Base-by-base conservation (phyloP, 2,329 filamentous ascomycete species). In the Blastomyces parvus region DNA sequence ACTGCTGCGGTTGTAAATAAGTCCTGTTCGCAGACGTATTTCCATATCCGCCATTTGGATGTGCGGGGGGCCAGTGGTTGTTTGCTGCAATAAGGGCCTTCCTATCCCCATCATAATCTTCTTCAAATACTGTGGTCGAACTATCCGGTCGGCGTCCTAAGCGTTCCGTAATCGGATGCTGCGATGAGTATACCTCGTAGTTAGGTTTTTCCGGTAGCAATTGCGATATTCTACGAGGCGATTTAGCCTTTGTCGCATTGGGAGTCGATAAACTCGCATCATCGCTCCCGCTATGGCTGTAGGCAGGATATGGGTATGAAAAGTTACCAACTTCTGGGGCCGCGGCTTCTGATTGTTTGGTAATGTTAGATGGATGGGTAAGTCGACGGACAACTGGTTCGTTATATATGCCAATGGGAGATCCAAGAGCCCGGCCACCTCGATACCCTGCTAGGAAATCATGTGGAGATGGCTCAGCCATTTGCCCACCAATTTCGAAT, bases 401-500 rank as follows among this genome's bases (percentile, higher is more conserved):
- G 25, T 66, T 66, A 52, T 66, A 66, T 50, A 60, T 55, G n/a
- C 65, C 65, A 55, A 66, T 42, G 2, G 65, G 65, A 2, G 65
- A 65, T 58, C 52, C 38, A 13, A 64, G 58, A 38, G 62, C 36
- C 27, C 33, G 52, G n/a, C 48, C 30, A 11, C 44, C 42, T 14
- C 25, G 58, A 44, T 62, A 60, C 3, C 56, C 42, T 8, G 63
- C 64, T 17, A 64, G 64, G 13, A 64, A 68, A 59, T 70, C 71
- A 62, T 62, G 68, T 30, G 70, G 70, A 46, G 67, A 66, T 19
- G 71, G 67, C 60, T 77, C 74, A 38, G 72, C 67, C 74, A 77
- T 76, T 13, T 67, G 62, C 1, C 74, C 76, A 33, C 75, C 76
- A 64, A 76, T 77, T 60, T 78, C 76, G 57, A 76, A 68, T 50